These are phyloP conservation scores for Penicillium sp. DNA, from an alignment of 2,329 filamentous ascomycete genomes.

Conservation along the genomic window DNA sequence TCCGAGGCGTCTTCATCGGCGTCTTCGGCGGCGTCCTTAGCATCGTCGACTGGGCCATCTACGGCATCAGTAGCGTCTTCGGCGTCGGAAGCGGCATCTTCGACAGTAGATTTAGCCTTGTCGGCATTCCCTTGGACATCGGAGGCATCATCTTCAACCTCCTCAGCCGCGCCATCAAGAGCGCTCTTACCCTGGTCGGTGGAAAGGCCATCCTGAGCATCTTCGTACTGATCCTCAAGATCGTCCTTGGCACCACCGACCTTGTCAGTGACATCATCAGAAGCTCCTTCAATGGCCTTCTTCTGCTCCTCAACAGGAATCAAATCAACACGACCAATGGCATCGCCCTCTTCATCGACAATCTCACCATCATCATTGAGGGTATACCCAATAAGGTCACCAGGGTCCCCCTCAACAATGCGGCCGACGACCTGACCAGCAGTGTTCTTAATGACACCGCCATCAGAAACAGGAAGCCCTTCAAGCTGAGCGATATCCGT, in stretches of 20 bases:
- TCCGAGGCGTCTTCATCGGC: constrained; percentile 16
- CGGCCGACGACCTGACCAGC: constrained; percentile 39
- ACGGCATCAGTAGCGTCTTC: constrained; percentile 12
- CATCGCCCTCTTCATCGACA: constrained; percentile 40
- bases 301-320: constrained; percentile 28
- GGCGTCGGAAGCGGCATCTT: constrained; percentile 1
- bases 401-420: constrained; percentile 42
- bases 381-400: constrained; percentile 40
- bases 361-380: constrained; percentile 43
- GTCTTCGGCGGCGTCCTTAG: constrained; percentile 16
- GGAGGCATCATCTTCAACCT: constrained; percentile 11
- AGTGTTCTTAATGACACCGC: constrained; percentile 52
- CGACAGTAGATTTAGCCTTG: constrained; percentile 50
- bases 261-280: constrained; percentile 48
- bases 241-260: constrained; percentile 49
- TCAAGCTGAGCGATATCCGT: constrained; percentile 36
- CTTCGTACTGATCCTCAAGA: constrained; percentile 42
- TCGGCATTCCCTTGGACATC: constrained; percentile 45
- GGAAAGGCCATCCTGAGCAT: constrained; percentile 38
- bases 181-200: constrained; percentile 8
- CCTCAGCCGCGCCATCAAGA: constrained; percentile 19
- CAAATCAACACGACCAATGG: constrained; percentile 33
- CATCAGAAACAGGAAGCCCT: constrained; percentile 48
- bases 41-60: constrained; percentile 24
- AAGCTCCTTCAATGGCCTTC: constrained; percentile 39